Conservation (phyloP, 2,329 filamentous ascomycete species). For the Salinomyces thailandicus region DNA sequence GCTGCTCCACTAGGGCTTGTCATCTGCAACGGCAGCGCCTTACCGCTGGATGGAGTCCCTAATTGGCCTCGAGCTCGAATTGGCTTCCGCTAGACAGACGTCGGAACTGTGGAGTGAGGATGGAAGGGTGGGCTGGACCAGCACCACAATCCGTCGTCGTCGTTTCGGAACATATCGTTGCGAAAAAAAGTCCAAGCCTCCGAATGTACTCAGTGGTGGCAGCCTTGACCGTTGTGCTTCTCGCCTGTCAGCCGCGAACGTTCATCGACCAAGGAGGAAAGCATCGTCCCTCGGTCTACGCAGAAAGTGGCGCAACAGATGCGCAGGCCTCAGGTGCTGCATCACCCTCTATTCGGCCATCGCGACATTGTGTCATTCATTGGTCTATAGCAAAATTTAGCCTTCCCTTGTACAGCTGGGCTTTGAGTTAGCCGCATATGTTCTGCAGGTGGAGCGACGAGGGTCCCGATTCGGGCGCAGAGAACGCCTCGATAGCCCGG, state of each 20-base stretch:
- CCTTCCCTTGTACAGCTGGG: conserved; percentile 4
- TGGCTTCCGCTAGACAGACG: conserved; percentile 9
- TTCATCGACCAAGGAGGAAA: conserved; percentile 2
- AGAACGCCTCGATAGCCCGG: not conserved
- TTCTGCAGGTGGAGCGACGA: not conserved
- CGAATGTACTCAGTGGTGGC: no score
- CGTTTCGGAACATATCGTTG: not conserved
- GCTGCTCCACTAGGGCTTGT: conserved; percentile 11
- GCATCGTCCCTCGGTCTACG: not conserved
- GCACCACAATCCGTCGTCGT: no score
- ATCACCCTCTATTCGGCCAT: not conserved
- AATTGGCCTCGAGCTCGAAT: conserved; percentile 15
- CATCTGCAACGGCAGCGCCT: conserved; percentile 8
- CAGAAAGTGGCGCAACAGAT: not conserved
- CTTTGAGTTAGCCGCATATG: not conserved
- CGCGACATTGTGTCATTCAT: conserved; percentile 1
- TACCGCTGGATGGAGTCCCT: conserved; percentile 7
- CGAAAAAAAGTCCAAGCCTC: no score
- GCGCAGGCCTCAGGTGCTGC: conserved; percentile 1
- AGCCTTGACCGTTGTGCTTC: conserved; percentile 1
- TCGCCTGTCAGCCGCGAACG: conserved; percentile 13
- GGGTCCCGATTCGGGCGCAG: not conserved
- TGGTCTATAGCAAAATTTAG: conserved; percentile 2
- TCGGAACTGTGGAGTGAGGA: not conserved
- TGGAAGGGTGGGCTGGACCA: not conserved